Conservation (phyloP, 2,329 filamentous ascomycete species). For the Plenodomus biglobosus region DNA sequence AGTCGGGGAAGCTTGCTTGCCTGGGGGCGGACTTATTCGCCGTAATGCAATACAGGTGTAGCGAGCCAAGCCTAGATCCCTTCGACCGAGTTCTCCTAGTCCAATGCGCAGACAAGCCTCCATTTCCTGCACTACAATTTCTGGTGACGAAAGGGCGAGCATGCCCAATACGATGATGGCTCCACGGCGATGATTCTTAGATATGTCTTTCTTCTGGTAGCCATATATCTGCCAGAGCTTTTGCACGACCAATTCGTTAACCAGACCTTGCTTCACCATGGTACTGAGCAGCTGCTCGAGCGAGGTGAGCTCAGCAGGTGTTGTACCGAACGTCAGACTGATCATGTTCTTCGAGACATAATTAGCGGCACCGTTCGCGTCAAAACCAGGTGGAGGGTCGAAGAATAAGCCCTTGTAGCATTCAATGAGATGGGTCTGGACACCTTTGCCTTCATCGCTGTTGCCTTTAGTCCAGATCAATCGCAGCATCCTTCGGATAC, state of each 20-base stretch:
- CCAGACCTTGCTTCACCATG: conserved; percentile 93
- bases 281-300: conserved; percentile 92
- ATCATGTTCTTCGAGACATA: conserved; percentile 99
- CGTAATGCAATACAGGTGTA: conserved; percentile 93
- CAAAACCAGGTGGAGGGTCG: conserved; percentile 87
- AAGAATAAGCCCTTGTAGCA: conserved; percentile 97
- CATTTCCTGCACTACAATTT: conserved; percentile 93
- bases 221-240: conserved; percentile 99
- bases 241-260: conserved; percentile 80
- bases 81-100: conserved; percentile 75
- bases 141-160: conserved; percentile 88
- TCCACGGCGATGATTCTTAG: conserved; percentile 83
- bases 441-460: conserved; percentile 97
- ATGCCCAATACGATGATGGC: conserved; percentile 97
- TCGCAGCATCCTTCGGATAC: conserved; percentile 92
- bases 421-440: conserved; percentile 94
- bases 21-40: conserved; percentile 74
- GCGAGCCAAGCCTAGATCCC: conserved; percentile 85
- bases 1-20: conserved; percentile 67
- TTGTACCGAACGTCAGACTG: conserved; percentile 93
- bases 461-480: conserved; percentile 99
- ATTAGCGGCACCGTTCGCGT: conserved; percentile 84
- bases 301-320: conserved; percentile 90
- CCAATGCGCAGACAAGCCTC: conserved; percentile 92
- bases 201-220: conserved; percentile 85